Conservation (phyloP, 345 rosid genomes). For the Rhizophora mangle region DNA sequence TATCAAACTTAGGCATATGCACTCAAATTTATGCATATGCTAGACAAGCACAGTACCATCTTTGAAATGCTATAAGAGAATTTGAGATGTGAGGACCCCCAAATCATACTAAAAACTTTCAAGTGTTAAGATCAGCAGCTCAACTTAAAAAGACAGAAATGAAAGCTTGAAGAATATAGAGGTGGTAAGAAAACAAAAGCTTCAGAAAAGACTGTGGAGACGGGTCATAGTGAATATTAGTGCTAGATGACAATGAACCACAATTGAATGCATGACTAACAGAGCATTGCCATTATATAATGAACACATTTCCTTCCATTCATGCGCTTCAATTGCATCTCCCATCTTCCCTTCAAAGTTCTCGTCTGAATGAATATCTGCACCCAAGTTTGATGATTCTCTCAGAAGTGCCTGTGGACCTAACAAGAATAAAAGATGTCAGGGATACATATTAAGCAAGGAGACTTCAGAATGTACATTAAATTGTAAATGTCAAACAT, state of each 20-base stretch:
- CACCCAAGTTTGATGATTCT: constrained; percentile 58
- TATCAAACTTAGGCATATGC: no score
- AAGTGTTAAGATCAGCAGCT: no score
- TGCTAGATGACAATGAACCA: no score
- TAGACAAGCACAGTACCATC: no score
- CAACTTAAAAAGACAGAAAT: no score
- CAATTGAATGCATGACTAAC: not conserved
- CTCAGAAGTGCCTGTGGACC: constrained; percentile 81
- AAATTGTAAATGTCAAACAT: no score
- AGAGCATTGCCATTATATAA: constrained; percentile 54
- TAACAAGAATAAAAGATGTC: constrained; percentile 28
- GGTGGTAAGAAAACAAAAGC: not conserved
- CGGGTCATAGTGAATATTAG: no score
- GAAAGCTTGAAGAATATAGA: not conserved
- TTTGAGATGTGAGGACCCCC: no score
- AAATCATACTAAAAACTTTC: no score
- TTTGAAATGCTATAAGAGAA: no score
- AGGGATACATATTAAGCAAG: not conserved
- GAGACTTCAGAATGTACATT: not conserved
- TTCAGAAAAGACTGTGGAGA: not conserved
- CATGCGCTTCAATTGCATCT: constrained; percentile 81
- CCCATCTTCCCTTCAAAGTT: constrained; percentile 61
- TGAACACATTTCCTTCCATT: constrained; percentile 92
- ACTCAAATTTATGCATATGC: no score
- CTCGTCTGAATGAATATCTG: constrained; percentile 36